A percentile compares a stretch with the other conserved stretches of the same genome.
Evolutionary conservation across 129 eudicot species (phyloP).

Genomic region (Gnaphalium uliginosum): DNA sequence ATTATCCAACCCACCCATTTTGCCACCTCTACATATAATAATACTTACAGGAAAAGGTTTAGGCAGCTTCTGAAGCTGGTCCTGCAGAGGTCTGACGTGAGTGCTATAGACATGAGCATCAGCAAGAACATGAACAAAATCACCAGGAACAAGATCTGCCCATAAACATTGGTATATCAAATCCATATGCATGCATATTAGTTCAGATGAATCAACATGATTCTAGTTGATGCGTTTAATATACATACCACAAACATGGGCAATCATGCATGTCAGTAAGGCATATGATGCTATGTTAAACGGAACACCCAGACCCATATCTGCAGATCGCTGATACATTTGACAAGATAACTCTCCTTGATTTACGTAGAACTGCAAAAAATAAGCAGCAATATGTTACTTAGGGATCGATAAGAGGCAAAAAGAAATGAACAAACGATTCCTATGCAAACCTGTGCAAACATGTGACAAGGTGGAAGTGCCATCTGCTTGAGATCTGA

Average conservation of each 20-base stretch:
- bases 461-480: conserved; percentile 98
- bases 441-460: conserved; percentile 75
- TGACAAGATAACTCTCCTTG: conserved; percentile 95
- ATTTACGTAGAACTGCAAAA: conserved; percentile 77
- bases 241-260: conserved; percentile 91
- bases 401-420: conserved; percentile 5
- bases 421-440: neutral
- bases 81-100: conserved; percentile 78
- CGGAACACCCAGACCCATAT: conserved; percentile 97
- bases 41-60: conserved; percentile 88
- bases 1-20: neutral
- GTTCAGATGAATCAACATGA: neutral
- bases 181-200: neutral
- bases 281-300: conserved; percentile 94
- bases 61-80: conserved; percentile 80
- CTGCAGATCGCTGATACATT: conserved; percentile 98
- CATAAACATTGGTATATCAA: conserved; percentile 8
- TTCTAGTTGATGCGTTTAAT: neutral
- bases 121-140: conserved; percentile 79
- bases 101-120: conserved; percentile 90
- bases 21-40: conserved; percentile 1
- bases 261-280: conserved; percentile 88
- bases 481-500: conserved; percentile 93
- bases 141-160: conserved; percentile 89
- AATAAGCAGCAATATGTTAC: conserved; percentile 5